Conservation (phyloP, 2,329 filamentous ascomycete genomes). For the Elsinoe perseae region DNA sequence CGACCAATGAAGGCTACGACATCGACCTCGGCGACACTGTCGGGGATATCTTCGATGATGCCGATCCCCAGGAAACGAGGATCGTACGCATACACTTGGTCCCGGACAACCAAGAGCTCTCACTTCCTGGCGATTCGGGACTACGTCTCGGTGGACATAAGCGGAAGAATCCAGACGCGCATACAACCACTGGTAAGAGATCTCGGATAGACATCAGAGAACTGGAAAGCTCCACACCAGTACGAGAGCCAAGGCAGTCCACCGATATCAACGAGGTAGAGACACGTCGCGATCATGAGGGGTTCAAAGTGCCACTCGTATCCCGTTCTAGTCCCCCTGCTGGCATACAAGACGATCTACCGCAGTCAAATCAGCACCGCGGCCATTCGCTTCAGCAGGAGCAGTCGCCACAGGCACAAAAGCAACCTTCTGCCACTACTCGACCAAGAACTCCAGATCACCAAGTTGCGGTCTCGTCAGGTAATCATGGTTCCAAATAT, state of each 20-base stretch:
- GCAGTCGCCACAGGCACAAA: not conserved
- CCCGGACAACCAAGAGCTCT: constrained; percentile 28
- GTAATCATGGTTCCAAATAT: not conserved
- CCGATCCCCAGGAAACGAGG: constrained; percentile 24
- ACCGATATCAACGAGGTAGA: not conserved
- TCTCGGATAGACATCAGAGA: constrained; percentile 23
- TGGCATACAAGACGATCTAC: not conserved
- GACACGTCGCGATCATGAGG: not conserved
- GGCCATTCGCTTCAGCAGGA: not conserved
- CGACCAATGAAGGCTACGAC: constrained; percentile 31
- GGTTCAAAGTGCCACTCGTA: not conserved
- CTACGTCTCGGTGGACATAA: constrained; percentile 18
- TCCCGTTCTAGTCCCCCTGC: not conserved
- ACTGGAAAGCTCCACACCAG: constrained; percentile 13
- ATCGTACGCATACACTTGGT: constrained; percentile 28
- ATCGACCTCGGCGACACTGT: constrained; percentile 32
- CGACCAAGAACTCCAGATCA: too few relatives aligned
- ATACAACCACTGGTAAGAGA: constrained; percentile 25
- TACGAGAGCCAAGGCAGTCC: constrained; percentile 22
- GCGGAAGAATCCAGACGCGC: constrained; percentile 13
- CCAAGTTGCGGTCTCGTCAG: not conserved
- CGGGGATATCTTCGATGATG: constrained; percentile 28
- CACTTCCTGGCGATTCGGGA: constrained; percentile 27
- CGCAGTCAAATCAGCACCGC: too few relatives aligned
- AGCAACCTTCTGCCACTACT: too few relatives aligned